phyloP scores from a whole-genome alignment of 192 early-diverging fungal species.

The Coemansia sp. region DNA sequence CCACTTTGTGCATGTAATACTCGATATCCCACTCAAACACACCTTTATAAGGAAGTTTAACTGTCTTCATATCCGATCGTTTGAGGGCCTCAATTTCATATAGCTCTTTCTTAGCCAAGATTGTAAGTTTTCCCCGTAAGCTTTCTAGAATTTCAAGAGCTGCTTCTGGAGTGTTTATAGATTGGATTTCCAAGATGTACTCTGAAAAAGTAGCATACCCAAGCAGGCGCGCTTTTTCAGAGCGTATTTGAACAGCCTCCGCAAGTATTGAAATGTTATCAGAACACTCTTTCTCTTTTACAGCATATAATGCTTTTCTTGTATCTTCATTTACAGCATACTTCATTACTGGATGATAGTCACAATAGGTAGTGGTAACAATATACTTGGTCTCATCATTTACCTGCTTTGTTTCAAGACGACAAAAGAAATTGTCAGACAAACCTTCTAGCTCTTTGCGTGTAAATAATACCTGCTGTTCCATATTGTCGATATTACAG shows the following conservation, averaged over 20 bases:
- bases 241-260: constrained; percentile 51
- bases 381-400: background rate
- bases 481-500: constrained; percentile 5
- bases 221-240: constrained; percentile 54
- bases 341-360: constrained; percentile 5
- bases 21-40: constrained; percentile 65
- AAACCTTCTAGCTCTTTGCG: constrained; percentile 12
- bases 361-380: background rate
- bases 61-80: constrained; percentile 41
- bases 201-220: constrained; percentile 65
- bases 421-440: background rate
- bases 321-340: background rate
- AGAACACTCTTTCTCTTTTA: constrained; percentile 3
- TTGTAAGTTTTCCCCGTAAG: constrained; percentile 31
- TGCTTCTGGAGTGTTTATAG: constrained; percentile 64
- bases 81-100: constrained; percentile 55
- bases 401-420: background rate
- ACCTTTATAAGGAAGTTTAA: background rate
- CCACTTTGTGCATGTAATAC: constrained; percentile 63
- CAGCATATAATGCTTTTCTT: constrained; percentile 5
- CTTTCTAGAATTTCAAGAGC: constrained; percentile 51
- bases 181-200: constrained; percentile 64
- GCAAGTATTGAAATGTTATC: constrained; percentile 57
- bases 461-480: constrained; percentile 1
- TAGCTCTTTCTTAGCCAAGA: constrained; percentile 55